Percentiles rank a stretch among this genome's conserved stretches.
Evolutionary conservation across 2,329 filamentous ascomycete species (phyloP).

Genomic region (Didymellaceae sp.): DNA sequence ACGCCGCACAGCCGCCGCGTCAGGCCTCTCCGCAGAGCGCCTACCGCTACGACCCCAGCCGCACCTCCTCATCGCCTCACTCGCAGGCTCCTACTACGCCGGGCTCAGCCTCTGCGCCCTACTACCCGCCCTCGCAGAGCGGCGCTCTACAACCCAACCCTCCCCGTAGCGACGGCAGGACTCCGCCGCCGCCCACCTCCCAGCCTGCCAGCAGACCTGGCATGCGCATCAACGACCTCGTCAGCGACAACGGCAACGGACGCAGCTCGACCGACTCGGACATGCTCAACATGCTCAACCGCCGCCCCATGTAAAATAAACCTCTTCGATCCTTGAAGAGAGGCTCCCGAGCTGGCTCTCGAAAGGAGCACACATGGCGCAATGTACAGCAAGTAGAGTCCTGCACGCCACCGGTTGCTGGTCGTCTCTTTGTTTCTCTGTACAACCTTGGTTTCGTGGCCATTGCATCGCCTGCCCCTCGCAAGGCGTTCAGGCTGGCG

Average conservation of each 20-base stretch:
- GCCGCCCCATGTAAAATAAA: constrained; percentile 45
- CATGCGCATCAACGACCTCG: constrained; percentile 53
- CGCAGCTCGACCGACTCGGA: constrained; percentile 52
- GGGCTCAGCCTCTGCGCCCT: constrained; percentile 38
- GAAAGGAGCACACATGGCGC: constrained; percentile 27
- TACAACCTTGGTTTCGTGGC: constrained; percentile 29
- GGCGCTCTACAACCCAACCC: constrained; percentile 44
- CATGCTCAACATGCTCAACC: constrained; percentile 53
- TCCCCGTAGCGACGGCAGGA: constrained; percentile 48
- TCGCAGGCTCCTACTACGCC: constrained; percentile 49
- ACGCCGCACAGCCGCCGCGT: constrained; percentile 47
- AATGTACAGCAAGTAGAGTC: constrained; percentile 17
- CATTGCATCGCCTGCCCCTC: constrained; percentile 20
- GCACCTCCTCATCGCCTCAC: constrained; percentile 53
- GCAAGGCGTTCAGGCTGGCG: constrained; percentile 24
- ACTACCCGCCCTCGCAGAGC: constrained; percentile 42
- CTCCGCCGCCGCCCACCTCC: constrained; percentile 48
- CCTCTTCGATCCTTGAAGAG: constrained; percentile 9
- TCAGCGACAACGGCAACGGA: constrained; percentile 46
- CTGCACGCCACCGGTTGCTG: background rate
- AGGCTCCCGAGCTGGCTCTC: constrained; percentile 42
- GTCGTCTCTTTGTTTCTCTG: constrained; percentile 26
- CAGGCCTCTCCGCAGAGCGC: constrained; percentile 52
- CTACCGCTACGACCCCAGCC: constrained; percentile 51
- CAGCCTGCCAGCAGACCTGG: constrained; percentile 43